Percentiles rank a stretch among this genome's conserved stretches.
These are phyloP conservation scores for Malassezia arunalokei DNA, from an alignment of 1,284 basidiomycete genomes.

Conservation along the genomic window DNA sequence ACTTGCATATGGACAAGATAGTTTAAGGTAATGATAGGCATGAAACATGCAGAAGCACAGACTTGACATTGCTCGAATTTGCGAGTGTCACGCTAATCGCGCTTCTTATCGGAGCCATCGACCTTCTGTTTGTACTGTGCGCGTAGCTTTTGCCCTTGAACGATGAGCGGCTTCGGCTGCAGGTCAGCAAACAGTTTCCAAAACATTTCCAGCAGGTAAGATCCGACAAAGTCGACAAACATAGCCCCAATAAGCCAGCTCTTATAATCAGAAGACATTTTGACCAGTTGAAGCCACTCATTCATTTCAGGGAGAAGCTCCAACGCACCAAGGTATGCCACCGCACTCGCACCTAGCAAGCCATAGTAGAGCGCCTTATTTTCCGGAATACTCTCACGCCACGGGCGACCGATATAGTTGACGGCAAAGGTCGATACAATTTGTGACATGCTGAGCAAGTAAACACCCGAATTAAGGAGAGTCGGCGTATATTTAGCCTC, in stretches of 20 bases:
- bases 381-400: constrained; percentile 33
- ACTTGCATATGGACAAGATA: too few relatives aligned
- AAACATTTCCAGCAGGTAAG: constrained; percentile 73
- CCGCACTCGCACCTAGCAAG: constrained; percentile 27
- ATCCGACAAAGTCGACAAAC: constrained; percentile 76
- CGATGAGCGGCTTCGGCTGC: constrained; percentile 72
- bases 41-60: too few relatives aligned
- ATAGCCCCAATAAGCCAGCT: constrained; percentile 52
- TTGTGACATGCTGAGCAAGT: constrained; percentile 35
- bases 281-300: constrained; percentile 89
- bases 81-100: too few relatives aligned
- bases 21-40: too few relatives aligned
- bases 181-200: constrained; percentile 79
- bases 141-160: constrained; percentile 34
- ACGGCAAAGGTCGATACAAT: constrained; percentile 43
- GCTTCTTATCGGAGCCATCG: background rate
- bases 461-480: constrained; percentile 43
- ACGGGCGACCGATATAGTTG: constrained; percentile 44
- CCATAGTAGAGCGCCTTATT: constrained; percentile 42
- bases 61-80: too few relatives aligned
- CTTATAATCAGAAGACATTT: constrained; percentile 62
- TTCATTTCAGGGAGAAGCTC: constrained; percentile 92
- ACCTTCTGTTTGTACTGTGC: background rate
- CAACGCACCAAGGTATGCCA: constrained; percentile 33
- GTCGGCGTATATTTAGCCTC: constrained; percentile 42